These are phyloP conservation scores for Asterochloris erici DNA, from an alignment of 139 green algal genomes.

Conservation along the genomic window DNA sequence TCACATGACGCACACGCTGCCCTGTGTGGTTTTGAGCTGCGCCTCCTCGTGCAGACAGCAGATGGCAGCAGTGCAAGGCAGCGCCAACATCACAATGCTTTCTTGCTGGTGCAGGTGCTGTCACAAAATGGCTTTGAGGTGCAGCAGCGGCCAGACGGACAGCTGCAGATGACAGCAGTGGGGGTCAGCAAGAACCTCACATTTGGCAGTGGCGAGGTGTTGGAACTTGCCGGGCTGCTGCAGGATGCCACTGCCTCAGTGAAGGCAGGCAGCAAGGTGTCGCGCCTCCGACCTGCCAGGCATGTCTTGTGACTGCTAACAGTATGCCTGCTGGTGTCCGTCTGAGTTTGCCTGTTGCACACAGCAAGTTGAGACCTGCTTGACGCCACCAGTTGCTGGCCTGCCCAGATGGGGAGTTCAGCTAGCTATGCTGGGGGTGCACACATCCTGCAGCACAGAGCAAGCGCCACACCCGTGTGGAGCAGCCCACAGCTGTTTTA, in stretches of 20 bases:
- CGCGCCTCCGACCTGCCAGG: not conserved
- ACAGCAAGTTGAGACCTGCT: not conserved
- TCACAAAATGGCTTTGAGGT: constrained; percentile 91
- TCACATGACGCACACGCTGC: not conserved
- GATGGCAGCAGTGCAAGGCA: not conserved
- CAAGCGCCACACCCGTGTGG: too few relatives aligned
- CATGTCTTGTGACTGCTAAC: not conserved
- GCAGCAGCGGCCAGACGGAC: constrained; percentile 42
- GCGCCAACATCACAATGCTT: not conserved
- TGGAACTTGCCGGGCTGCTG: constrained; percentile 55
- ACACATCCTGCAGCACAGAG: too few relatives aligned
- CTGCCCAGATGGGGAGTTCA: too few relatives aligned
- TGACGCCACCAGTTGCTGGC: not conserved
- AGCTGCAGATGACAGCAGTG: constrained; percentile 49
- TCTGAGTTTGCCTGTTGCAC: not conserved
- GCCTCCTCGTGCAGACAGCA: not conserved
- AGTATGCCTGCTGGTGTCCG: not conserved
- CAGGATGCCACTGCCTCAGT: constrained; percentile 7
- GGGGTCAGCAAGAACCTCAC: constrained; percentile 62
- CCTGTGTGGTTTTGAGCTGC: not conserved
- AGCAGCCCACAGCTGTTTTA: too few relatives aligned
- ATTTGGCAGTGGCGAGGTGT: constrained; percentile 63
- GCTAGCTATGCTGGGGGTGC: too few relatives aligned
- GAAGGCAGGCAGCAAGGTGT: not conserved
- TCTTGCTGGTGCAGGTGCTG: not conserved